Evolutionary conservation across 495 filamentous ascomycete species (phyloP).

Genomic region (Daldinia caldariorum): DNA sequence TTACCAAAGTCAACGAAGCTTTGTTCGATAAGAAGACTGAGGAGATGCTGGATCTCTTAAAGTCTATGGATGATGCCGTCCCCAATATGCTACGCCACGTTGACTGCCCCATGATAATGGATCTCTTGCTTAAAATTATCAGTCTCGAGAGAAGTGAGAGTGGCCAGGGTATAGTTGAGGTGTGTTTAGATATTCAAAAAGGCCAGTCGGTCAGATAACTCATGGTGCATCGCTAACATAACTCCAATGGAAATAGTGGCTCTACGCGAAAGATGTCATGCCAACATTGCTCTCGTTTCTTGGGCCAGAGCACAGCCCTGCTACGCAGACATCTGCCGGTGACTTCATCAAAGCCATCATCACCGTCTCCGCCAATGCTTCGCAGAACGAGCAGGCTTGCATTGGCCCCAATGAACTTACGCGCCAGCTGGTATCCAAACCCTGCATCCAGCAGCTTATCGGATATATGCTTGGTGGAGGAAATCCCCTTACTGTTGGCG

Average conservation of each 20-base stretch:
- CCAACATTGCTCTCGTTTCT: conserved; percentile 88
- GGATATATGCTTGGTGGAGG: conserved; percentile 92
- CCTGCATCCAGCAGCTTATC: conserved; percentile 83
- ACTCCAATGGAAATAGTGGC: conserved; percentile 70
- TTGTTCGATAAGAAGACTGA: conserved; percentile 97
- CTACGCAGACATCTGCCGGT: conserved; percentile 94
- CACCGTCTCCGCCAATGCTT: conserved; percentile 97
- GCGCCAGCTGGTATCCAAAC: conserved; percentile 89
- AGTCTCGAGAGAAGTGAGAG: conserved; percentile 93
- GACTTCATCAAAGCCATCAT: conserved; percentile 99
- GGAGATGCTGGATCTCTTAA: conserved; percentile 91
- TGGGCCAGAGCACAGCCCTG: conserved; percentile 78
- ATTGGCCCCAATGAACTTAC: conserved; percentile 98
- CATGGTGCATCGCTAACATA: conserved; percentile 21
- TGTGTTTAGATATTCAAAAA: conserved; percentile 50
- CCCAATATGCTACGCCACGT: conserved; percentile 90
- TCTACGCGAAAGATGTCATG: conserved; percentile 90
- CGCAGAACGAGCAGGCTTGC: conserved; percentile 95
- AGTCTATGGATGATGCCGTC: conserved; percentile 81
- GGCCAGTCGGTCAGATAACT: neutral
- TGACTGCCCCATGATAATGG: conserved; percentile 99
- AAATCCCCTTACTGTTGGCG: conserved; percentile 94
- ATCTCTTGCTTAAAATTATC: conserved; percentile 95
- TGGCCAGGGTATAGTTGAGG: conserved; percentile 93
- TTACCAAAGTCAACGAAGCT: conserved; percentile 98